These are phyloP conservation scores for Polyporus tsugae DNA, from an alignment of 1,284 basidiomycete genomes.

Conservation along the genomic window DNA sequence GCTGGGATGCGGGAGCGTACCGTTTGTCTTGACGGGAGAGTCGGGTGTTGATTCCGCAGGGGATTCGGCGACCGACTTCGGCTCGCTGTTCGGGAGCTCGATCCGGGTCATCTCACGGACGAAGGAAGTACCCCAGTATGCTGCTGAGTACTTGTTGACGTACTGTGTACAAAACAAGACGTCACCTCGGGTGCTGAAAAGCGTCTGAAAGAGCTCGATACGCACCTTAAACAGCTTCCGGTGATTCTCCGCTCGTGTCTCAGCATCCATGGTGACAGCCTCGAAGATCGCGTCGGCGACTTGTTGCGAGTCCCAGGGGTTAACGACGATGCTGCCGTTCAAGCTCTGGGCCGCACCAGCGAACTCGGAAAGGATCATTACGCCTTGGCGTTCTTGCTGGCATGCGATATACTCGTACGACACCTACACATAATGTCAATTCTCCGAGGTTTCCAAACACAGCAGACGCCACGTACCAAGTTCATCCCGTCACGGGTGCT, in stretches of 20 bases:
- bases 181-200: neutral
- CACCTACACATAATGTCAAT: constrained; percentile 62
- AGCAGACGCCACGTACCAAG: constrained; percentile 65
- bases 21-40: constrained; percentile 21
- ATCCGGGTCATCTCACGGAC: constrained; percentile 84
- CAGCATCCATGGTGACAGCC: constrained; percentile 89
- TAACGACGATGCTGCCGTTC: constrained; percentile 94
- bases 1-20: constrained; percentile 43
- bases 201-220: constrained; percentile 15
- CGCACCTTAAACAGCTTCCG: constrained; percentile 88
- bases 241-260: constrained; percentile 89
- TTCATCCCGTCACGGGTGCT: constrained; percentile 99
- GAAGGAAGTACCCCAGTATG: constrained; percentile 93
- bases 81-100: constrained; percentile 32
- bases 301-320: constrained; percentile 96
- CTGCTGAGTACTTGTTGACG: constrained; percentile 92
- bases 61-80: constrained; percentile 28
- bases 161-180: constrained; percentile 53
- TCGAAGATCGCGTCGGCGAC: constrained; percentile 96
- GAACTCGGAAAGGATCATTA: constrained; percentile 98
- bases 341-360: constrained; percentile 97
- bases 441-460: neutral
- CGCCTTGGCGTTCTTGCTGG: constrained; percentile 91
- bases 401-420: constrained; percentile 99
- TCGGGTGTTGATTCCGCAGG: constrained; percentile 20